Evolutionary conservation across 305 asterid species (phyloP), one percentile per base, ranked within the genome.

Genomic region (Nicotiana rustica): DNA sequence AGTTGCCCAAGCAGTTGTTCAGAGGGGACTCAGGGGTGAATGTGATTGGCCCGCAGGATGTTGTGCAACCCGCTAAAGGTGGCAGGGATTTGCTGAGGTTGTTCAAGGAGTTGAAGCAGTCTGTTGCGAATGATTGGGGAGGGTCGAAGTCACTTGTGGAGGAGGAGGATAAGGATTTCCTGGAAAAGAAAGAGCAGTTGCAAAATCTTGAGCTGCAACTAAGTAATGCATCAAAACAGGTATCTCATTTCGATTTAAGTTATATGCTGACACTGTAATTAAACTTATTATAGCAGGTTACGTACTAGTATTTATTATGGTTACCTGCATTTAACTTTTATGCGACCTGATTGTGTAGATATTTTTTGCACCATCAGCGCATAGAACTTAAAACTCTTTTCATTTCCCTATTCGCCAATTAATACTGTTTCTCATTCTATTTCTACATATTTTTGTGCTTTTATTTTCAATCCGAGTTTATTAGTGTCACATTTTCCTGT

Each of bases 61-160:
- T 93, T 85, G 94, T 90, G 92, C 97, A 92, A 86, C 90, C 96
- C 25, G 98, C 97, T 17, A 96, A 92, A 86, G 93, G 94, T 33
- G 98, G 99, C 84, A 92, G 96, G 85, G 98, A 96, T 89, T 90
- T 96, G 92, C 88, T 96, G 80, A 93, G 99, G 90, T 82, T 92
- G 89, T 93, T 96, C 56, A 95, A 92, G 91, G 98, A 96, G 91
- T 86, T 96, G 91, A 96, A 96, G 86, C 98, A 96, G 79, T 91
- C 99, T 17, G 97, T 96, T 82, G 92, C 90, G 17, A 94, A 94
- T 82, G 99, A 96, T 87, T 96, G 98, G 99, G 94, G 95, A 10
- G 93, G 87, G 25, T 82, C 91, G 1, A 95, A 86, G 88, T 89
- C 97, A 0, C 80, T 90, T n/a, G 91, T 90, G 80, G 96, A 91